These are phyloP conservation scores for Annona squamosa DNA, from an alignment of 164 flowering plant genomes.

Conservation along the genomic window DNA sequence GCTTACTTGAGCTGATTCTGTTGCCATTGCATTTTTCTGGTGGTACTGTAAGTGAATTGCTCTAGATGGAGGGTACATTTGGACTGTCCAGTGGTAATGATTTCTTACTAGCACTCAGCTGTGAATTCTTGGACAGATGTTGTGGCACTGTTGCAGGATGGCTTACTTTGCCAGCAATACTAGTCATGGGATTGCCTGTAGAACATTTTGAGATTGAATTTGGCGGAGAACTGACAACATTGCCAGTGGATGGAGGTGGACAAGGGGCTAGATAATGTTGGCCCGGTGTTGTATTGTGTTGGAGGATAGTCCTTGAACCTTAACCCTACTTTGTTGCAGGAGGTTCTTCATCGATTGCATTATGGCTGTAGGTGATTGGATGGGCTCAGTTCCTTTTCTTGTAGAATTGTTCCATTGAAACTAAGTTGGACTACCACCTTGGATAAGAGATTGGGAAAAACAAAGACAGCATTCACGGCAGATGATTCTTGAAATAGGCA, in stretches of 20 bases:
- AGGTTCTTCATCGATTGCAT: constrained; percentile 47
- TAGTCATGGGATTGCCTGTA: constrained; percentile 72
- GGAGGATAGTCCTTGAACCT: constrained; percentile 20
- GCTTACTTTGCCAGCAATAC: constrained; percentile 38
- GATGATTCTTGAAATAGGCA: too few species aligned
- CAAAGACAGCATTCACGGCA: constrained; percentile 28
- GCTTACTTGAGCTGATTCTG: constrained; percentile 23
- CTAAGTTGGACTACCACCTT: constrained; percentile 45
- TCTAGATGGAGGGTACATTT: constrained; percentile 53
- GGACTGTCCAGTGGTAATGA: constrained; percentile 68
- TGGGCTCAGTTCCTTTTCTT: constrained; percentile 31
- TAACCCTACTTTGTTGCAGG: constrained; percentile 47
- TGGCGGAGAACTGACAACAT: constrained; percentile 65
- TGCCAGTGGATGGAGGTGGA: constrained; percentile 47
- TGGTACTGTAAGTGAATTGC: constrained; percentile 42
- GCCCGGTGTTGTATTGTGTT: constrained; percentile 44
- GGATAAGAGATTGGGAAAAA: constrained; percentile 52
- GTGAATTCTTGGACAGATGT: constrained; percentile 42
- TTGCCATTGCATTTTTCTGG: constrained; percentile 15
- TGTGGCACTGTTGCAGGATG: constrained; percentile 38
- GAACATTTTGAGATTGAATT: constrained; percentile 54
- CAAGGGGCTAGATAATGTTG: constrained; percentile 30
- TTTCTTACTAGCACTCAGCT: constrained; percentile 41
- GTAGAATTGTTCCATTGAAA: constrained; percentile 71
- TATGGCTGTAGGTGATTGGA: constrained; percentile 32